These are phyloP conservation scores for Pseudotulostoma volvatum DNA, from an alignment of 495 filamentous ascomycete species.

Conservation along the genomic window DNA sequence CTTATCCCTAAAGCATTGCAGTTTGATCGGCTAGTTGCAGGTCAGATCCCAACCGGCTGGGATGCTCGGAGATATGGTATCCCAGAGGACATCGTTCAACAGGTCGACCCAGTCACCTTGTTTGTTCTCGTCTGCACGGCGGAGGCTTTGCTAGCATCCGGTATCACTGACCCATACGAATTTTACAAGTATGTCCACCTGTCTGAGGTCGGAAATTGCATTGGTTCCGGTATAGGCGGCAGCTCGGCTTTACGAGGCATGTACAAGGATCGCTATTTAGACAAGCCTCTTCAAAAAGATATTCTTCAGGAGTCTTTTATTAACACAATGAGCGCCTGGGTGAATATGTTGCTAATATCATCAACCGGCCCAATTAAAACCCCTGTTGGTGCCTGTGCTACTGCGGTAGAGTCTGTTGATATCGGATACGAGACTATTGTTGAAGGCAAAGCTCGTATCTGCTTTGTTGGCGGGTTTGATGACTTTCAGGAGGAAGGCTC, in stretches of 20 bases:
- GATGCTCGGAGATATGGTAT: constrained; percentile 89
- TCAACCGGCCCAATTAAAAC: constrained; percentile 98
- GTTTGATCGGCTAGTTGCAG: constrained; percentile 93
- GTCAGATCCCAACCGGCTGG: constrained; percentile 94
- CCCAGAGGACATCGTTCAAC: constrained; percentile 90
- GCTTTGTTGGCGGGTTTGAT: constrained; percentile 96
- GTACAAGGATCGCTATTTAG: constrained; percentile 94
- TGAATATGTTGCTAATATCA: constrained; percentile 95
- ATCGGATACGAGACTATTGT: constrained; percentile 96
- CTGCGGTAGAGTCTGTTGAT: constrained; percentile 90
- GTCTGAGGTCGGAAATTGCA: constrained; percentile 94
- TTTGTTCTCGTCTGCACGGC: constrained; percentile 87
- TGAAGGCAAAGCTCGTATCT: constrained; percentile 91
- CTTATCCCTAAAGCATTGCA: constrained; percentile 91
- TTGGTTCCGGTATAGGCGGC: constrained; percentile 95
- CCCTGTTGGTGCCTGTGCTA: constrained; percentile 93
- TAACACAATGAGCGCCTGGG: constrained; percentile 99
- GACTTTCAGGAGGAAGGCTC: constrained; percentile 99
- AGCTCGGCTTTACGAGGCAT: constrained; percentile 82
- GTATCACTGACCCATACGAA: constrained; percentile 99
- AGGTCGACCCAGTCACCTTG: constrained; percentile 91
- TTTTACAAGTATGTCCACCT: constrained; percentile 99
- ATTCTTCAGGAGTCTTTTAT: constrained; percentile 99
- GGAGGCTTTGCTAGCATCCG: constrained; percentile 75
- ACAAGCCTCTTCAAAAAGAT: constrained; percentile 97